Evolutionary conservation across 345 rosid genomes (phyloP), one percentile per base, ranked within the genome.

Genomic region (Citrus australasica): DNA sequence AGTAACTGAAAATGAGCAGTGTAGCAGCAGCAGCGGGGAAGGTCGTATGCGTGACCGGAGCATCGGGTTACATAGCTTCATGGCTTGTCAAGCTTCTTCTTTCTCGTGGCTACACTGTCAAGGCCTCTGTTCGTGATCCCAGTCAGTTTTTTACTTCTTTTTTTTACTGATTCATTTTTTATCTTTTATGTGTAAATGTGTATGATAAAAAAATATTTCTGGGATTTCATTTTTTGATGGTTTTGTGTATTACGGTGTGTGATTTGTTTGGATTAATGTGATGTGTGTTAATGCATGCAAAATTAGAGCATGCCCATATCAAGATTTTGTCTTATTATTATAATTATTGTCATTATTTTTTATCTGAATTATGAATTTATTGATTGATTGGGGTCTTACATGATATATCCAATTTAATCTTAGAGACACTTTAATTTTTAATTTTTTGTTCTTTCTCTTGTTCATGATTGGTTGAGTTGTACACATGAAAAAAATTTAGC

Each of bases 11-110:
- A 58, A 63, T 89, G 94, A 88, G 86, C 83, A 53, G 77, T 73
- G 84, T 30, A 30, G 32, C 79, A 76, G 92, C 37, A n/a, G n/a
- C n/a, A 72, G 69, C 72, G 0, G 92, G 90, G 21, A 86, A 93
- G 82, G 78, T 76, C 33, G 97, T 92, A n/a, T 90, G 97, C 79
- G 98, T 93, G 5, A 93, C 98, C 22, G 98, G 97, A 67, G 98
- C 94, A 33, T 93, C 96, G 17, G 94, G 98, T 72, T 93, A 92
- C 91, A 92, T 93, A 55, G 95, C 98, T 55, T 89, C 97, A n/a
- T 92, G 97, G 95, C 83, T 94, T 32, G 98, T 94, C 38, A 91
- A 92, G 89, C 87, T 92, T 83, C 97, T 94, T 27, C 98, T 94
- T 64, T 79, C 76, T n/a, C 89, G 92, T 38, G 95, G 97, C 35